Base-by-base conservation (phyloP, 345 rosid species). In the Citrus inodora region DNA sequence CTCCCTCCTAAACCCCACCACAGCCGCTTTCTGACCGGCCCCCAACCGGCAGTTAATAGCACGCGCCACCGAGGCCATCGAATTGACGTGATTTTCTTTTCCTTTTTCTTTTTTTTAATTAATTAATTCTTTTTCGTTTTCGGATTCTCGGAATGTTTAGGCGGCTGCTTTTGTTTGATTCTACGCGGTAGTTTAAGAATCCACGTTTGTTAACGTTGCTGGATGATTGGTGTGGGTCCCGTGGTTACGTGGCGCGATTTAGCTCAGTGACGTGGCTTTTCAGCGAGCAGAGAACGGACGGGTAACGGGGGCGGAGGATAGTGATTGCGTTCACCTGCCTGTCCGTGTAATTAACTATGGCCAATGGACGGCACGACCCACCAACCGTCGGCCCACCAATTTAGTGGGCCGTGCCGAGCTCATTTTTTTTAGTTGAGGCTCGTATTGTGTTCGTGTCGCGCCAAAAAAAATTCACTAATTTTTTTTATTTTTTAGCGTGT, bases 41-140 rank as follows among this genome's bases (percentile, higher is more conserved):
- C 27, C 65, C 24, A 92, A 70, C 78, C 76, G 71, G 82, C 84
- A 89, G 74, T 69, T 82, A 48, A 89, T 78, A 1, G 85, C 73
- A 67, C 94, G 88, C 78, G 88, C 86, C 83, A 81, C 88, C 82
- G 82, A 79, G 40, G 90, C 93, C 98, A 93, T 93, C 22, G 46
- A 6, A 28, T 13, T 53, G 1, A 28, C 30, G 38, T 0, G 67
- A 42, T 46, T 46, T 46, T 10, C 17, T 46, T 11, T 46, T 46
- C 3, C 5, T 46, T 13, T 13, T 11, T 13, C 16, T 11, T 42
- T 42, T 42, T 2, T 10, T 46, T 61, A 7, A 25, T n/a, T 60
- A 0, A 25, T n/a, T n/a, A 4, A n/a, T 22, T 32, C 33, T 9
- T 25, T 14, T 32, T 2, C 4, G 9, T 27, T 48, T 2, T 51